phyloP scores from a whole-genome alignment of 352 stramenopile species.

The Globisporangium uncinulatum region DNA sequence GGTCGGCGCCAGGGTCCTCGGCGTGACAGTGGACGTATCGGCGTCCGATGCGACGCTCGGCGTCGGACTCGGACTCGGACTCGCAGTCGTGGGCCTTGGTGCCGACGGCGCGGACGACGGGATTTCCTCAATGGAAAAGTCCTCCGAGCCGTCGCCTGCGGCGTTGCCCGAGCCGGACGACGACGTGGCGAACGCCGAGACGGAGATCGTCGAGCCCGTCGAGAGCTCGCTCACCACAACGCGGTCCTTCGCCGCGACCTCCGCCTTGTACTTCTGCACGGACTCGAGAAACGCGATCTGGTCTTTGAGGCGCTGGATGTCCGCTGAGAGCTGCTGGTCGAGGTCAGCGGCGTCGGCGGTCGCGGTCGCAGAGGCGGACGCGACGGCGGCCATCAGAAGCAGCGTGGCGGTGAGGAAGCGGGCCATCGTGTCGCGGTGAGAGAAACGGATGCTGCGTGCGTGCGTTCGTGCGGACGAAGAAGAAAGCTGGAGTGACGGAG shows the following conservation, averaged over 20 bases:
- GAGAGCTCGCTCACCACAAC: constrained; percentile 3
- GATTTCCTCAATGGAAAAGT: constrained; percentile 5
- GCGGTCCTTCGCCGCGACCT: neutral
- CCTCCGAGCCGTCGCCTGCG: constrained; percentile 2
- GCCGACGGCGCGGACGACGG: neutral
- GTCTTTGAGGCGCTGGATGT: constrained; percentile 2
- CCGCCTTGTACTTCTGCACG: constrained; percentile 1
- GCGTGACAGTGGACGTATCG: neutral
- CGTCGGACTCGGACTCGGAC: neutral
- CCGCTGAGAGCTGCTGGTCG: constrained; percentile 2
- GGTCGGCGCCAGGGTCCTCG: constrained; percentile 1
- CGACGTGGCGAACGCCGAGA: constrained; percentile 7
- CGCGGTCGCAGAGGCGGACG: neutral
- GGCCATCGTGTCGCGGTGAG: neutral
- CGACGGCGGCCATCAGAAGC: constrained; percentile 3
- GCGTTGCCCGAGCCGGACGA: constrained; percentile 3
- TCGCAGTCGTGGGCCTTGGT: constrained; percentile 1
- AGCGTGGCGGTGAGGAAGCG: constrained; percentile 6
- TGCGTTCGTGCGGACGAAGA: neutral
- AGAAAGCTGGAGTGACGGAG: neutral
- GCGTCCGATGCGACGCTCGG: neutral
- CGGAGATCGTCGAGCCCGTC: constrained; percentile 2
- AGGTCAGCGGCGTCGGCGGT: neutral
- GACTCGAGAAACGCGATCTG: constrained; percentile 8
- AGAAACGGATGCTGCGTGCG: neutral